Evolutionary conservation across 2,329 filamentous ascomycete genomes (phyloP), one percentile per base, ranked within the genome.

Genomic region (Xylariaceae sp.): DNA sequence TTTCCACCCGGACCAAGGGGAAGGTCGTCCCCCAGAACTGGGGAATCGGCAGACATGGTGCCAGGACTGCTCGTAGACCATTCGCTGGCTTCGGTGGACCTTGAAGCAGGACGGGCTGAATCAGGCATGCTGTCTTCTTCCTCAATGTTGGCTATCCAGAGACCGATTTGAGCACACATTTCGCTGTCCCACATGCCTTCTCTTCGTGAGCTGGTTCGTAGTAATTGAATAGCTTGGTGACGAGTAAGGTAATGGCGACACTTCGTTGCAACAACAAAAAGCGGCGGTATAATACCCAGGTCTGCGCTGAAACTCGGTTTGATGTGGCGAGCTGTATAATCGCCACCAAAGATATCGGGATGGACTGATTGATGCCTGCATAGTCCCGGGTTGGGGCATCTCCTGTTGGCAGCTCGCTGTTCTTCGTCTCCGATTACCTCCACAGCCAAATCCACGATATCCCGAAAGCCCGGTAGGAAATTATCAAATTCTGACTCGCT

Each of bases 171-270:
- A 1, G 82, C 82, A 9, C 78, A 76, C 61, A 85, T 75, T 63
- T 83, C 79, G 65, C 82, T 86, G 66, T 89, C 86, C 86, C 86
- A 89, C 78, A 88, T 85, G 18, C 83, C 86, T 72, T 89, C 87
- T 53, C 85, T 77, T 51, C 85, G 78, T 6, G 84, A 80, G 66
- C 81, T 85, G 64, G 78, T 82, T 54, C 78, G 77, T 57, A 89
- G 73, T 44, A 89, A 71, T 68, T 82, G 77, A 48, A 88, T 84
- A 6, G 86, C 86, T 62, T 82, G 80, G 15, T 83, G 77, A 17
- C 86, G 80, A 39, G 82, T 76, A 1, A 74, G 65, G 0, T 80
- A 78, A 61, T 87, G 80, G 9, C 85, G 80, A 66, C 85, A 88
- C 67, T 87, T 87, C 5, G 83, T 87, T 5, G 83, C 85, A n/a